phyloP scores from a whole-genome alignment of 2,329 filamentous ascomycete species.

The Penicillium freii region DNA sequence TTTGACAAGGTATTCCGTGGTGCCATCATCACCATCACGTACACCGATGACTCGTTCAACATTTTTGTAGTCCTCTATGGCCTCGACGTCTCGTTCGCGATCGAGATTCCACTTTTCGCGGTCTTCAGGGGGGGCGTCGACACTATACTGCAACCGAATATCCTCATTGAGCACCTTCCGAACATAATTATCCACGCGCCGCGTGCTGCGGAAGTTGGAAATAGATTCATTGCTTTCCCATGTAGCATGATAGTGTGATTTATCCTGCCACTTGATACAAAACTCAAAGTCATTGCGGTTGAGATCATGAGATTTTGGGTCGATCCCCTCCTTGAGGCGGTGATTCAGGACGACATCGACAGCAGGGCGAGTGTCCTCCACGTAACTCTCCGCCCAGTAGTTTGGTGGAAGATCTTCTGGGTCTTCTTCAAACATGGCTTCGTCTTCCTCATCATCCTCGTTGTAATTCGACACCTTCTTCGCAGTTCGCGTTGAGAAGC shows the following conservation, averaged over 20 bases:
- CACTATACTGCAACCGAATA: slow-evolving; percentile 70
- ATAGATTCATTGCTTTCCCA: slow-evolving; percentile 83
- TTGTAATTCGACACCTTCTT: slow-evolving; percentile 71
- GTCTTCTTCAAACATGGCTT: slow-evolving; percentile 55
- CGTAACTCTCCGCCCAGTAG: slow-evolving; percentile 64
- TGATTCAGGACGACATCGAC: slow-evolving; percentile 92
- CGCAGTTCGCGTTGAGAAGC: slow-evolving; percentile 85
- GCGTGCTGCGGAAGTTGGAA: slow-evolving; percentile 74
- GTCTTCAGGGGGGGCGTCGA: slow-evolving; percentile 75
- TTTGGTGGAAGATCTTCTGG: slow-evolving; percentile 63
- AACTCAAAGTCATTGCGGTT: slow-evolving; percentile 77
- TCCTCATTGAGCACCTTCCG: slow-evolving; percentile 78
- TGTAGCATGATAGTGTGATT: slow-evolving; percentile 91
- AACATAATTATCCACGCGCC: slow-evolving; percentile 93
- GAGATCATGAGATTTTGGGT: slow-evolving; percentile 33
- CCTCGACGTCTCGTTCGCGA: slow-evolving; percentile 84
- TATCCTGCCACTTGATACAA: slow-evolving; percentile 92
- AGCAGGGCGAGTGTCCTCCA: slow-evolving; percentile 76
- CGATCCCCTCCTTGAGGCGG: slow-evolving; percentile 67
- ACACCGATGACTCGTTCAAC: slow-evolving; percentile 90
- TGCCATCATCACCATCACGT: slow-evolving; percentile 71
- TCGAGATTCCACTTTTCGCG: slow-evolving; percentile 95
- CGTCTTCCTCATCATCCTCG: slow-evolving; percentile 61
- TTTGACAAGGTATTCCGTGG: slow-evolving; percentile 85
- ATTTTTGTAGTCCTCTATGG: slow-evolving; percentile 83